These are phyloP conservation scores for Geotrichum citri-aurantii DNA, from an alignment of 1,139 yeast species.

Conservation along the genomic window DNA sequence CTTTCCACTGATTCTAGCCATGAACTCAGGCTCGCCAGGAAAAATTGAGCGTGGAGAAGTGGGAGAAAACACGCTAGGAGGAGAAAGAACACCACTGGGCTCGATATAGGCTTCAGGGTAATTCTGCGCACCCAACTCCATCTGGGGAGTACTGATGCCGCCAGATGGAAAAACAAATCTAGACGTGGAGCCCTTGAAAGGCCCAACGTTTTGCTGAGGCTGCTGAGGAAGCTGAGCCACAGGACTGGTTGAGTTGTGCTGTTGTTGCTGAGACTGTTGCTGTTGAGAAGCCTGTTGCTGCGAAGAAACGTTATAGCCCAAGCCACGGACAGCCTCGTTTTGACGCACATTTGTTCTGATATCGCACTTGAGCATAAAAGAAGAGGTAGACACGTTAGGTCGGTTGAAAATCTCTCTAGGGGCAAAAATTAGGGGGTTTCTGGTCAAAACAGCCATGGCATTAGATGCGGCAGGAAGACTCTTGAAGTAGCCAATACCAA, in stretches of 20 bases:
- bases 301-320: neutral
- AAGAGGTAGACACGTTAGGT: conserved; percentile 20
- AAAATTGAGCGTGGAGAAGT: conserved; percentile 28
- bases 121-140: conserved; percentile 6
- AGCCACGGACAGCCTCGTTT: conserved; percentile 4
- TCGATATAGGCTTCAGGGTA: conserved; percentile 11
- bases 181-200: conserved; percentile 9
- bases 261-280: conserved; percentile 5
- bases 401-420: conserved; percentile 13
- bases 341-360: conserved; percentile 18
- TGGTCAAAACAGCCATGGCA: conserved; percentile 60
- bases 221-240: conserved; percentile 7
- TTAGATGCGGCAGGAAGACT: conserved; percentile 60
- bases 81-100: conserved; percentile 3
- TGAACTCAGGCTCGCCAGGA: conserved; percentile 21
- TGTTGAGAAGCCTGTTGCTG: neutral
- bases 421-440: conserved; percentile 57
- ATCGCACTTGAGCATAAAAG: conserved; percentile 27
- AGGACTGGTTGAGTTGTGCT: neutral
- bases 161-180: conserved; percentile 15
- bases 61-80: conserved; percentile 14
- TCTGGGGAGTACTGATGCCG: neutral
- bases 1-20: conserved; percentile 26
- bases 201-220: conserved; percentile 1
- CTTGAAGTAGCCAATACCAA: conserved; percentile 58